Conservation (phyloP, 177 flowering plant genomes). For the Vitis hybrid region DNA sequence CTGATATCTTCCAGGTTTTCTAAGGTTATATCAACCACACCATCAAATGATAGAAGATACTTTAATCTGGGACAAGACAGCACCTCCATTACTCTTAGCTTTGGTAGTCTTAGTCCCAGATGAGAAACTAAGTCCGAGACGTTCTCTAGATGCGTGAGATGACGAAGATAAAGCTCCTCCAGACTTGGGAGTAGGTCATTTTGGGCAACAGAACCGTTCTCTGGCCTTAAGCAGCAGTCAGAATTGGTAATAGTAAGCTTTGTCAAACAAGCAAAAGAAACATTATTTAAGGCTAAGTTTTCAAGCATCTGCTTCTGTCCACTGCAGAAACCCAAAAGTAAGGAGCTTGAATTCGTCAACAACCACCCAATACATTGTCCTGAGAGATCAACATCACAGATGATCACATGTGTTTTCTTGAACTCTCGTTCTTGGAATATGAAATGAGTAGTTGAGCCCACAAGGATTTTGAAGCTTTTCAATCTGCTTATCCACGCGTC, state of each 20-base stretch:
- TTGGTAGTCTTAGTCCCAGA: not conserved
- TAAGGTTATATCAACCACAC: not conserved
- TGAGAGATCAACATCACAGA: too few species aligned
- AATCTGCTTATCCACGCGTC: constrained; percentile 9
- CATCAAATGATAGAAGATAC: constrained; percentile 6
- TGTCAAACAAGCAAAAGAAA: not conserved
- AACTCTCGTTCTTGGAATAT: too few species aligned
- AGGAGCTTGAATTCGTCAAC: too few species aligned
- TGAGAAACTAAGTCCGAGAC: not conserved
- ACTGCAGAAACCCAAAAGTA: too few species aligned
- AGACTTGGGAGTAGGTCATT: constrained; percentile 7
- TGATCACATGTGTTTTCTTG: too few species aligned
- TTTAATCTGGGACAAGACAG: constrained; percentile 10
- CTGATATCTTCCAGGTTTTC: constrained; percentile 5
- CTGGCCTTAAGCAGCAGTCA: not conserved
- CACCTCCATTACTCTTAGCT: constrained; percentile 10
- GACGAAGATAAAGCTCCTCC: constrained; percentile 5
- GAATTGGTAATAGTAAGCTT: constrained; percentile 11
- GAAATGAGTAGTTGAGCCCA: constrained; percentile 2
- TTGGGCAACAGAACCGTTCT: too few species aligned
- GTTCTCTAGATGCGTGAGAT: not conserved
- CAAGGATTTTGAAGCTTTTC: constrained; percentile 9
- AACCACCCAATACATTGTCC: too few species aligned
- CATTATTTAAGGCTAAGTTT: too few species aligned
- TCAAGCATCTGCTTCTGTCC: too few species aligned